These are phyloP conservation scores for Vicia sativa DNA, from an alignment of 306 rosid genomes.

Conservation along the genomic window DNA sequence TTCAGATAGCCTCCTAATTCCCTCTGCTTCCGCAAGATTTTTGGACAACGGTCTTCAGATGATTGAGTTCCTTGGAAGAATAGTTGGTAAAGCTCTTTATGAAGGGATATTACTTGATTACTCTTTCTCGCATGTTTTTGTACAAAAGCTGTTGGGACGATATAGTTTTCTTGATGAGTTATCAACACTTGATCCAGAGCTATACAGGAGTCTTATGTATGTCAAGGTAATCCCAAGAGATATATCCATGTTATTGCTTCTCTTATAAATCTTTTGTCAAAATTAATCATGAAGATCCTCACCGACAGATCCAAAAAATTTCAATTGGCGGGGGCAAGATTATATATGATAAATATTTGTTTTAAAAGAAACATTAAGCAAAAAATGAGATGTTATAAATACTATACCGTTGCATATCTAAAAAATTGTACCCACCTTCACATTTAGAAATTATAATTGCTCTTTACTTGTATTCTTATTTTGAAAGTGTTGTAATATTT, in stretches of 20 bases:
- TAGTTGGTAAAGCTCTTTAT: slow-evolving; percentile 96
- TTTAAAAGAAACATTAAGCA: too few relatives aligned
- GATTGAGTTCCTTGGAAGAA: slow-evolving; percentile 98
- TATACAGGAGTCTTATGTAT: slow-evolving; percentile 89
- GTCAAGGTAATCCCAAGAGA: slow-evolving; percentile 74
- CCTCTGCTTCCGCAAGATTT: slow-evolving; percentile 81
- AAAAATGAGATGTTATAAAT: too few relatives aligned
- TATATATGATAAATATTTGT: too few relatives aligned
- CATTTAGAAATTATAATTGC: too few relatives aligned
- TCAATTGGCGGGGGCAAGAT: too few relatives aligned
- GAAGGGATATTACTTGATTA: slow-evolving; percentile 97
- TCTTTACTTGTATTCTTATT: too few relatives aligned
- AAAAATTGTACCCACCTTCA: too few relatives aligned
- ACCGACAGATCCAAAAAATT: too few relatives aligned
- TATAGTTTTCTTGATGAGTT: slow-evolving; percentile 96
- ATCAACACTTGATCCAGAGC: slow-evolving; percentile 95
- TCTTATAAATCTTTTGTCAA: slow-evolving; percentile 27
- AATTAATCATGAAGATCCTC: slow-evolving; percentile 30
- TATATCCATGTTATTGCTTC: slow-evolving; percentile 21
- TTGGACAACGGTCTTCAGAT: slow-evolving; percentile 90
- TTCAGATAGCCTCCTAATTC: slow-evolving; percentile 83
- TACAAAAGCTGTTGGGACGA: slow-evolving; percentile 89
- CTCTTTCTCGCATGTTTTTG: slow-evolving; percentile 93
- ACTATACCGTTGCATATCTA: too few relatives aligned
- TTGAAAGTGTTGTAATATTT: too few relatives aligned